Evolutionary conservation across 192 early-diverging fungal genomes (phyloP).

Genomic region (Spizellomyces punctatus): DNA sequence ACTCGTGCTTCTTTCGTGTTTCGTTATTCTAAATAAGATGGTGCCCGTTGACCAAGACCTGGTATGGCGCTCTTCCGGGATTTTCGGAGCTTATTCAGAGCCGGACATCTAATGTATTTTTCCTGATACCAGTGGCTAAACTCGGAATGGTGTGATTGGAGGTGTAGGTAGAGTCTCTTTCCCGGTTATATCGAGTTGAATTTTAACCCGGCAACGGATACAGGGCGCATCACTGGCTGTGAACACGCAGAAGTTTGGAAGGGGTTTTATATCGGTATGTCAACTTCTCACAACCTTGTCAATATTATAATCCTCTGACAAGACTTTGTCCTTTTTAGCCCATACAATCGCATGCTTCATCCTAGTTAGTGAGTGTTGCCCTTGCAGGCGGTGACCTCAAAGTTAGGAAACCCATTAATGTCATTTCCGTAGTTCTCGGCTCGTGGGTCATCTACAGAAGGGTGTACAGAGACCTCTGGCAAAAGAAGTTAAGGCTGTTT

Average conservation of each 20-base stretch:
- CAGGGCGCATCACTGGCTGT: not conserved
- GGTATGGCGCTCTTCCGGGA: not conserved
- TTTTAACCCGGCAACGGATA: too few relatives aligned
- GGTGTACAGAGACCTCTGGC: not conserved
- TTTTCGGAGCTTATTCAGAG: not conserved
- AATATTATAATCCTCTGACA: not conserved
- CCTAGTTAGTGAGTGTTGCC: too few relatives aligned
- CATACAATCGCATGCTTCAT: too few relatives aligned
- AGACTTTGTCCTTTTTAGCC: too few relatives aligned
- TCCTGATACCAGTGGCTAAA: not conserved
- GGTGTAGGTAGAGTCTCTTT: not conserved
- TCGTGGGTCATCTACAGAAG: not conserved
- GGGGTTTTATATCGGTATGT: not conserved
- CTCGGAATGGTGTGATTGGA: conserved; percentile 7
- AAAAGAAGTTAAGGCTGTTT: not conserved
- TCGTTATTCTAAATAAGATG: not conserved
- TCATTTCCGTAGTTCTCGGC: not conserved
- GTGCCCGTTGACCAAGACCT: not conserved
- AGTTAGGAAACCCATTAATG: too few relatives aligned
- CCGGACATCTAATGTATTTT: not conserved
- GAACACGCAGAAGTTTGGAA: not conserved
- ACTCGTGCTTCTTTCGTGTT: too few relatives aligned
- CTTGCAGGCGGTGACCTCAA: too few relatives aligned
- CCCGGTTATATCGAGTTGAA: not conserved
- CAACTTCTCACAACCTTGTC: not conserved